Base-by-base conservation (phyloP, 768 basidiomycete species). In the Amanita subjunquillea region DNA sequence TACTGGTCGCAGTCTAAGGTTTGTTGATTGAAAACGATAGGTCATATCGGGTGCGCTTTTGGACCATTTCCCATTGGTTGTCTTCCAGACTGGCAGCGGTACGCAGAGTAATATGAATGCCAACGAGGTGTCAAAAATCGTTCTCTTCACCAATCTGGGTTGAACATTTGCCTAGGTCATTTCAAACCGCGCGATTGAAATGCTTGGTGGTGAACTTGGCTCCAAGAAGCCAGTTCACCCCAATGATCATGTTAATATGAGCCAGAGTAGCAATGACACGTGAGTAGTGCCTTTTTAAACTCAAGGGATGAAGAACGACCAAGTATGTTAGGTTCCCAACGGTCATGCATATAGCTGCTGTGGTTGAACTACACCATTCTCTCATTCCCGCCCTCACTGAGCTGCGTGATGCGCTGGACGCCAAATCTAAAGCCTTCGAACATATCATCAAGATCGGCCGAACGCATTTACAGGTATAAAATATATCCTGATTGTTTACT, bases 61-160 rank as follows among this genome's bases (percentile, higher is more conserved):
- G 20, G 93, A 93, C 59, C 89, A 99, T 70, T 99, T 99, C 73
- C 96, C 96, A 23, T 74, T 99, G 37, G 96, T 99, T 36, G 94
- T 99, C 39, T 99, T 97, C 80, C 96, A 99, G 70, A 99, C 96
- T 22, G 96, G 96, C 55, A 94, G 91, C 52, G 96, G 96, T 17
- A 99, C 96, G 1, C 96, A 99, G 69, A 94, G 89, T 64, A 99
- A 99, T 74, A 99, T 99, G 96, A 99, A 91, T 67, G 91, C 82
- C 55, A 99, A 99, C 66, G 96, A 99, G 80, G 91, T 87, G 20
- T 34, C 6, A 12, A 39, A 34, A 20, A 5, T 54, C 29, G 27
- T 40, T 32, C 22, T 12, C 27, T 9, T 30, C 32, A 9, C 12
- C 36, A 17, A 48, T 23, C 30, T 54, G 8, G 40, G 23, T 39